Conservation (phyloP, 257 asterid species). For the Gentiana dahurica region DNA sequence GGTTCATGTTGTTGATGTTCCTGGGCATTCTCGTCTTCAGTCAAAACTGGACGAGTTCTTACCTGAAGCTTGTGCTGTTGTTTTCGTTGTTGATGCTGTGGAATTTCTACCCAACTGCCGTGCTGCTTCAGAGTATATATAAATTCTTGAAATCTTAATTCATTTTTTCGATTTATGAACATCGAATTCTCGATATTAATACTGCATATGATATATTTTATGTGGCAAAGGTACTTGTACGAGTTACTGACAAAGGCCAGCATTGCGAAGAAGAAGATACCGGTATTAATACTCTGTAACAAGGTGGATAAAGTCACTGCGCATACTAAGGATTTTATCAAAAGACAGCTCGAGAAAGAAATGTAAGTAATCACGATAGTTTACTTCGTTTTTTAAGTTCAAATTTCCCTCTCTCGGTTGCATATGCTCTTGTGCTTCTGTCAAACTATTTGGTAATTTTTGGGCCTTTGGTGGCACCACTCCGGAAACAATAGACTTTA, state of each 20-base stretch:
- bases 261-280: constrained; percentile 62
- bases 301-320: constrained; percentile 90
- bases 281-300: constrained; percentile 73
- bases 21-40: constrained; percentile 81
- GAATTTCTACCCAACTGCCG: constrained; percentile 77
- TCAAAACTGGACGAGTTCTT: constrained; percentile 64
- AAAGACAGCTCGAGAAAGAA: constrained; percentile 66
- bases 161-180: background rate
- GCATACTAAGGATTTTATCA: constrained; percentile 69
- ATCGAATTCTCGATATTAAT: background rate
- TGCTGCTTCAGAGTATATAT: constrained; percentile 64
- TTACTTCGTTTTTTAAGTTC: too few species aligned
- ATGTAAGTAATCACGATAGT: constrained; percentile 24
- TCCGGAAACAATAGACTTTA: too few species aligned
- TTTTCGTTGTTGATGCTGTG: constrained; percentile 76
- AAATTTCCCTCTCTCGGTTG: too few species aligned
- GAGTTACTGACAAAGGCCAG: constrained; percentile 65
- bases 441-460: constrained; percentile 1
- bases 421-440: too few species aligned
- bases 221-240: constrained; percentile 53
- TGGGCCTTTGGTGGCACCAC: too few species aligned
- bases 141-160: background rate
- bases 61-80: constrained; percentile 61
- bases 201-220: background rate
- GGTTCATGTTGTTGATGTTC: constrained; percentile 72